phyloP scores from a whole-genome alignment of 2,329 filamentous ascomycete genomes.

The Fusarium abutilonis region DNA sequence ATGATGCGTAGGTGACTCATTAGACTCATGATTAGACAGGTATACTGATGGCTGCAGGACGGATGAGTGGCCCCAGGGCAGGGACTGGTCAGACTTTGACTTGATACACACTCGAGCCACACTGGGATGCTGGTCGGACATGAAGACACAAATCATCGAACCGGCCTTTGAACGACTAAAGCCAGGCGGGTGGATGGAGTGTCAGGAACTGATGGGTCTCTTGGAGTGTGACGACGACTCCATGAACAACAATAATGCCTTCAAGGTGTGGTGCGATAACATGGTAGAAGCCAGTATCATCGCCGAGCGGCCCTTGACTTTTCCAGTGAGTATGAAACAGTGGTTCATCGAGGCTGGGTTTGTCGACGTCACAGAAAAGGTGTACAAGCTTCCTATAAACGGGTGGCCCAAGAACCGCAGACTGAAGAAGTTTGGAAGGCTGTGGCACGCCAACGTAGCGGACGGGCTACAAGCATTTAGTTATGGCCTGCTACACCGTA shows the following conservation, averaged over 20 bases:
- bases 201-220: conserved; percentile 5
- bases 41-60: neutral
- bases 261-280: conserved; percentile 12
- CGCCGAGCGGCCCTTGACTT: conserved; percentile 3
- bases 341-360: conserved; percentile 2
- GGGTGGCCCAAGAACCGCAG: conserved; percentile 14
- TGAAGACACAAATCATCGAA: conserved; percentile 7
- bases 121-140: conserved; percentile 9
- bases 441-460: conserved; percentile 8
- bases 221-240: conserved; percentile 9
- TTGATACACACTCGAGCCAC: conserved; percentile 10
- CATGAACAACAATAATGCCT: neutral
- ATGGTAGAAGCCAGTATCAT: conserved; percentile 10
- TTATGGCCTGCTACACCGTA: conserved; percentile 7
- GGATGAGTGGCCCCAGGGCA: conserved; percentile 13
- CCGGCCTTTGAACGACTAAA: conserved; percentile 11
- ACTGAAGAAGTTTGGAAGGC: conserved; percentile 11
- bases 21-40: neutral
- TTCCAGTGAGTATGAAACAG: conserved; percentile 6
- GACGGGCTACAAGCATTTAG: conserved; percentile 8
- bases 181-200: conserved; percentile 10
- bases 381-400: conserved; percentile 15
- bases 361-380: conserved; percentile 9
- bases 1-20: conserved; percentile 2
- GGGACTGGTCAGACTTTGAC: conserved; percentile 15